Base-by-base conservation (phyloP, 225 moss, liverwort and hornwort species). In the Lunularia cruciata region DNA sequence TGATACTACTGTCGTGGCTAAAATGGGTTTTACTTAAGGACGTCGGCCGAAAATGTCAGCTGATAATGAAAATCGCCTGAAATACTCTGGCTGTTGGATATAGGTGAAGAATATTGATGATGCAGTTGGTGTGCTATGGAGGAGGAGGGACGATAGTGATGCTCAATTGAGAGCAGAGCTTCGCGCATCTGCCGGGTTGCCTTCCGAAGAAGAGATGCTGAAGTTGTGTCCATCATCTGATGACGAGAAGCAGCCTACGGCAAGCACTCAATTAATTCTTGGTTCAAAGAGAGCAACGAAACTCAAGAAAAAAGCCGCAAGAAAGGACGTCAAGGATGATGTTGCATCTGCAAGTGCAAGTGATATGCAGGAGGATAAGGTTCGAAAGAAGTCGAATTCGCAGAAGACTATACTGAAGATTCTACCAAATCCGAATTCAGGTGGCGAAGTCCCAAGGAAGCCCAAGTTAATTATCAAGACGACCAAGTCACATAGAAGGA, bases 91-190 rank as follows among this genome's bases (percentile, higher is more conserved):
- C 40, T 72, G 31, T 58, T 57, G 8, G n/a, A 30, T 70, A 8
- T 68, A 90, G 90, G 88, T 88, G 54, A 77, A 75, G 69, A 86
- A 81, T 79, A 39, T 93, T 63, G 96, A 98, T 65, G 89, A 91
- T 73, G 96, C 90, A 31, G 85, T 91, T 57, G 59, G 73, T 71
- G 96, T 91, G 65, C 65, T 98, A 65, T 98, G 96, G 96, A 91
- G 71, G 67, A 87, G 96, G 71, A 98, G 87, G 79, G 96, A 98
- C 78, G 46, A 35, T n/a, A 69, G n/a, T 46, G 96, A 98, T 68
- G 79, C 75, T 34, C 71, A 77, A 63, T 82, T 81, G 57, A 88
- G 86, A 73, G 76, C 79, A 46, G 91, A 84, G 68, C 75, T 83
- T 61, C 78, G 76, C 63, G 74, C 83, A 73, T 85, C 85, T 45